Percentiles rank a stretch among this genome's conserved stretches.
Conservation (phyloP, 495 filamentous ascomycete genomes). For the Lineolata rhizophorae region DNA sequence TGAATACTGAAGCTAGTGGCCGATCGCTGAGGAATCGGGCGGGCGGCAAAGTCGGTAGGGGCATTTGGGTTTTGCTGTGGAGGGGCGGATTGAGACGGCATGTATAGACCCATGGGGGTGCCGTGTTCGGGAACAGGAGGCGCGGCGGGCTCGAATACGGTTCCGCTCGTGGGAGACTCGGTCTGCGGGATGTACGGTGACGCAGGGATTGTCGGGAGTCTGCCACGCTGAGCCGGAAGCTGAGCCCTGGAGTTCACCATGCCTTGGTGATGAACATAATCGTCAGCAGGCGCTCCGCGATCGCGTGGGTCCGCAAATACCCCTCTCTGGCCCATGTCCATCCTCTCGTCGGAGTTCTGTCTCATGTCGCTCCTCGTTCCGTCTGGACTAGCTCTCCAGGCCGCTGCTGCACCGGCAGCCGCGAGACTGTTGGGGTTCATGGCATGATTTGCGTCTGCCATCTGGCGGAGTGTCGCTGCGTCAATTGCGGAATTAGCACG, state of each 20-base stretch:
- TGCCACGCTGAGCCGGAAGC: slow-evolving; percentile 5
- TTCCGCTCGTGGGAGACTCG: slow-evolving; percentile 4
- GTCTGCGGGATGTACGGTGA: slow-evolving; percentile 17
- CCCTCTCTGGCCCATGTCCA: slow-evolving; percentile 1
- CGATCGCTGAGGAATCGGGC: slow-evolving; percentile 2
- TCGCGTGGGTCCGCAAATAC: slow-evolving; percentile 3
- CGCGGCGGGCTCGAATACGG: slow-evolving; percentile 6
- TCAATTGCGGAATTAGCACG: slow-evolving; percentile 65
- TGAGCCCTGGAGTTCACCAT: slow-evolving; percentile 4
- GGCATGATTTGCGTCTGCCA: no score
- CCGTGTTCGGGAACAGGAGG: slow-evolving; percentile 18
- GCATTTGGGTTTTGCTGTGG: slow-evolving; percentile 5
- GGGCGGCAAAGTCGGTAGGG: not conserved
- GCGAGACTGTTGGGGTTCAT: slow-evolving; percentile 14
- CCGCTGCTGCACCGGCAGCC: slow-evolving; percentile 20
- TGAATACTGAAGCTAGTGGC: slow-evolving; percentile 4
- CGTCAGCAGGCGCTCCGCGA: slow-evolving; percentile 6
- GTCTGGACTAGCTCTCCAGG: slow-evolving; percentile 17
- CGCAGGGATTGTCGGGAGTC: slow-evolving; percentile 17
- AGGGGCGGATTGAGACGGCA: slow-evolving; percentile 4
- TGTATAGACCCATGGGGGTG: not conserved
- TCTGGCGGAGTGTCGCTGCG: slow-evolving; percentile 51
- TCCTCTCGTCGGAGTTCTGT: slow-evolving; percentile 5
- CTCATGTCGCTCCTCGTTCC: slow-evolving; percentile 7
- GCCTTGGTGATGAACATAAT: slow-evolving; percentile 5